Base-by-base conservation (phyloP, 2,329 filamentous ascomycete species). In the Cladobotryum mycophilum region DNA sequence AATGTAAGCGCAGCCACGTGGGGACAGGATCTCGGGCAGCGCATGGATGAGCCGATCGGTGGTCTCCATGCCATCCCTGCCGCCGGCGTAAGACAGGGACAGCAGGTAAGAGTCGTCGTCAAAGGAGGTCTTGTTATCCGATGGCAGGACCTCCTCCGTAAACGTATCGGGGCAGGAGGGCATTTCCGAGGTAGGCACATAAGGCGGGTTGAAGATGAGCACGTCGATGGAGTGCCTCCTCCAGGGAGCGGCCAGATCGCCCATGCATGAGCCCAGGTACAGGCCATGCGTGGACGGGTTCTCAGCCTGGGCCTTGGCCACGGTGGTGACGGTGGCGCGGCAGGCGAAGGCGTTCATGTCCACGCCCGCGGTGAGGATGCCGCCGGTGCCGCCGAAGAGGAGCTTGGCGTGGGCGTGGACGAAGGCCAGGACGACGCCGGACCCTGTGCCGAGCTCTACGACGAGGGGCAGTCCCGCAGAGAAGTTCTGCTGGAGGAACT, bases 191-290 rank as follows among this genome's bases (percentile, higher is more conserved):
- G 91, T 95, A 2, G 93, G 93, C 13, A 99, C 93, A 65, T 99
- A 99, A 1, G 93, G 93, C 48, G 93, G 93, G 65, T 99, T 99
- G 76, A 97, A 99, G 25, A 99, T 79, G 55, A 99, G 76, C 11
- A 99, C 78, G 64, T 99, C 93, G 5, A 95, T 78, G 12, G 45
- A 51, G 2, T 76, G 73, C 0, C 71, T 63, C 7, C 78, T 76
- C 38, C 95, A 70, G 1, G 84, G 72, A 2, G 78, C 68, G 4
- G 78, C 76, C 1, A 99, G 76, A 63, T 97, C 89, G 2, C 81
- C 85, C 52, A 82, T 82, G 22, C 85, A 65, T 15, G 85, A 79
- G 38, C 82, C 85, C 7, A 93, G 68, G 59, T 86, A 88, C 8
- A 70, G 60, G 3, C 72, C 77, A 47, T 68, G 75, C 13, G 67